Conservation (phyloP, 202 grass and related monocot species). For the Schoenoplectus triqueter region DNA sequence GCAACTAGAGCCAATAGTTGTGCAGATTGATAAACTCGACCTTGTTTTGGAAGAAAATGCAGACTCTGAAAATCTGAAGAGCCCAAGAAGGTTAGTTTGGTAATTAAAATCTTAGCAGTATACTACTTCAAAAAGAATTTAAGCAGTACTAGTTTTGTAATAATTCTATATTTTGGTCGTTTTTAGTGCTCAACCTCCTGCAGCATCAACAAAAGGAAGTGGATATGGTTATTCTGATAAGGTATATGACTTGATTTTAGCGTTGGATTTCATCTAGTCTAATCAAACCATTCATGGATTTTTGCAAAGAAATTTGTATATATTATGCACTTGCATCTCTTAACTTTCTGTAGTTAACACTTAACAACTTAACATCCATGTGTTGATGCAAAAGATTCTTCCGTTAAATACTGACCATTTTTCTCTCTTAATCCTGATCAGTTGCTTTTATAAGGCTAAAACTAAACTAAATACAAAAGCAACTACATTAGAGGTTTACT, state of each 20-base stretch:
- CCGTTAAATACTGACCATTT: conserved; percentile 14
- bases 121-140: neutral
- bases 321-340: conserved; percentile 8
- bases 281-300: neutral
- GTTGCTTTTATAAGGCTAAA: conserved; percentile 3
- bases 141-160: neutral
- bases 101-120: neutral
- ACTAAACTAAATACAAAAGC: neutral
- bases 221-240: conserved; percentile 98
- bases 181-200: conserved; percentile 52
- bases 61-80: conserved; percentile 69
- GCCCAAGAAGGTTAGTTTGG: conserved; percentile 63
- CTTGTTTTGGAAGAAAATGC: conserved; percentile 92
- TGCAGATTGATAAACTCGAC: conserved; percentile 91
- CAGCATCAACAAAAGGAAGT: conserved; percentile 63
- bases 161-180: conserved; percentile 32
- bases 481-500: neutral
- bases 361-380: neutral
- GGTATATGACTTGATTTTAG: conserved; percentile 52
- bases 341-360: conserved; percentile 16
- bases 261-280: conserved; percentile 5
- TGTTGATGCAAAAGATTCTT: conserved; percentile 35
- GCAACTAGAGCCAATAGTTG: conserved; percentile 88
- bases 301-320: conserved; percentile 4
- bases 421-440: conserved; percentile 6